Base-by-base conservation (phyloP, 2,329 filamentous ascomycete genomes). In the Harringtonia aguacate region DNA sequence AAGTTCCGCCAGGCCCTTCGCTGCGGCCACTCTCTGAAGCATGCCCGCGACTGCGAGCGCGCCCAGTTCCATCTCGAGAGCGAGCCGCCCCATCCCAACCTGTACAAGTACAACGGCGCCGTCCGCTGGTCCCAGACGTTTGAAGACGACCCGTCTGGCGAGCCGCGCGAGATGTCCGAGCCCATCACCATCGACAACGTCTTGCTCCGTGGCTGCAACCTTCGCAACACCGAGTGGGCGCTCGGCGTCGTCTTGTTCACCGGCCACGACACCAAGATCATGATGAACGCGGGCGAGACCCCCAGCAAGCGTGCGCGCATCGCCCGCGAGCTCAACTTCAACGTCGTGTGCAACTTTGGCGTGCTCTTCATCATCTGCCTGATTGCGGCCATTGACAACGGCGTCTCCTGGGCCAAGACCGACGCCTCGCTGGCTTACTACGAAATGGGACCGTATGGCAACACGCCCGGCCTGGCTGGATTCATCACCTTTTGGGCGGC, bases 401-500 rank as follows among this genome's bases (percentile, higher is more conserved):
- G 92, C 31, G 71, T 85, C 5, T 80, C 81, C 3, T 98, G 89
- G 87, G 74, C 70, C 21, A 76, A 84, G 55, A 72, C 71, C 10
- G 73, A 88, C 55, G 83, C 83, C 35, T 94, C 89, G 3, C 71
- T 86, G 40, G 64, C 78, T 50, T 90, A 72, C 58, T 97, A 97
- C 61, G 89, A 97, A 51, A 92, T 79, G 52, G 86, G 85, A 9
- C 84, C 86, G 1, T 86, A 88, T 51, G 88, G 86, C 52, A 78
- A 77, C 40, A 81, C 68, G 4, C 77, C 89, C 6, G 69, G 77
- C 4, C 72, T 95, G 52, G 86, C 88, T 52, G 94, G 92, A 34
- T 88, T 97, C 61, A 89, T 98, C 63, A 94, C 88, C 3, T 98
- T 97, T 65, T 98, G 88, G 86, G 87, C 90, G 15, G 86, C 82